Percentiles rank a stretch among this genome's conserved stretches.
Evolutionary conservation across 176 grass and related monocot genomes (phyloP).

Genomic region (Metroxylon sagu): DNA sequence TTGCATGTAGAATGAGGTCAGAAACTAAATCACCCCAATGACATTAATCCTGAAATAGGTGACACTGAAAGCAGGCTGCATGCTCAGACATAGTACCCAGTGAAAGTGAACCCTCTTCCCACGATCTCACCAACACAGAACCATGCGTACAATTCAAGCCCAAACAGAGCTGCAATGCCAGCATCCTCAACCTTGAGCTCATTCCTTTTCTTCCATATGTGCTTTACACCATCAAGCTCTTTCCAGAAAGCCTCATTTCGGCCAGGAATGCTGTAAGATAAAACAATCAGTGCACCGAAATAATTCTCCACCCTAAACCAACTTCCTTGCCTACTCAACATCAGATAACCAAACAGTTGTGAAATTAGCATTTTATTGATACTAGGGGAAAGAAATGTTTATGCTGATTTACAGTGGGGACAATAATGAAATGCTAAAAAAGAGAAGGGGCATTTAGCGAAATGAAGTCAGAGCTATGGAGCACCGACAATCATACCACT

Average conservation of each 20-base stretch:
- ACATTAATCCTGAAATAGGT: neutral
- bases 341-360: too few species aligned
- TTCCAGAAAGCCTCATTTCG: conserved; percentile 72
- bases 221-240: conserved; percentile 56
- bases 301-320: neutral
- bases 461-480: too few species aligned
- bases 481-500: too few species aligned
- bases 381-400: too few species aligned
- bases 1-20: neutral
- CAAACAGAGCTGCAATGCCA: conserved; percentile 70
- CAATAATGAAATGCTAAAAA: too few species aligned
- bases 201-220: conserved; percentile 45
- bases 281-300: neutral
- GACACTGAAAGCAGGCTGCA: neutral
- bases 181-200: conserved; percentile 60
- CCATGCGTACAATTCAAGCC: conserved; percentile 80
- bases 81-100: conserved; percentile 70
- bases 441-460: too few species aligned
- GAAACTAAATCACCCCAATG: neutral
- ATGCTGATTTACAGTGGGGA: too few species aligned
- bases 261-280: conserved; percentile 47
- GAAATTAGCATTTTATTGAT: too few species aligned
- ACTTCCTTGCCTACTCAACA: too few species aligned
- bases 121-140: conserved; percentile 59
- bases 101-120: conserved; percentile 77